phyloP scores from a whole-genome alignment of 1,284 basidiomycete species.

The Ustilago vetiveriae region DNA sequence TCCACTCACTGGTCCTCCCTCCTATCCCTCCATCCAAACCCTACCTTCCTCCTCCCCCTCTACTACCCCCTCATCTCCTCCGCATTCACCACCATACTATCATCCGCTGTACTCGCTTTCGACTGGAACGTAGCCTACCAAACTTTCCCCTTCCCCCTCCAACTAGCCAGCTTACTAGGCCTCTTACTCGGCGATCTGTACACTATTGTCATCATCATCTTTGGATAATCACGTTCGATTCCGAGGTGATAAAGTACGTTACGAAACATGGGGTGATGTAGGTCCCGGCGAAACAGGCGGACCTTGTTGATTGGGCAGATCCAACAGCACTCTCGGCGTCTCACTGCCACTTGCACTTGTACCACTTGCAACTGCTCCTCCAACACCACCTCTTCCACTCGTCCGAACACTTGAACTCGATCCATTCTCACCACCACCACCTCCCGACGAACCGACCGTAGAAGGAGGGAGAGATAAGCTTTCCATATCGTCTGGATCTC shows the following conservation, averaged over 20 bases:
- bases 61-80: slow-evolving; percentile 18
- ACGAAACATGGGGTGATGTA: too few species aligned
- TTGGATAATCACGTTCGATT: slow-evolving; percentile 13
- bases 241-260: too few species aligned
- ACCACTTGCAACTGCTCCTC: not conserved
- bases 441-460: not conserved
- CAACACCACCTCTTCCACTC: not conserved
- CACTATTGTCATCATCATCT: slow-evolving; percentile 14
- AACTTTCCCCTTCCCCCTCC: slow-evolving; percentile 38
- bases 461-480: slow-evolving; percentile 11
- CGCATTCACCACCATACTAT: not conserved
- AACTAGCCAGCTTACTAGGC: slow-evolving; percentile 15
- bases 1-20: slow-evolving; percentile 4
- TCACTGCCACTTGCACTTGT: not conserved
- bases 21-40: slow-evolving; percentile 17
- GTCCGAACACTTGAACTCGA: not conserved
- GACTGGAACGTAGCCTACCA: slow-evolving; percentile 30
- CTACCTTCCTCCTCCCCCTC: slow-evolving; percentile 22
- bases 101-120: slow-evolving; percentile 12
- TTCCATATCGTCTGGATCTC: slow-evolving; percentile 11
- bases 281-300: slow-evolving; percentile 23
- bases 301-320: slow-evolving; percentile 16
- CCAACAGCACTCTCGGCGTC: slow-evolving; percentile 19
- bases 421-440: too few species aligned
- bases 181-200: slow-evolving; percentile 5